Conservation (phyloP, 495 filamentous ascomycete species). For the Daldinia loculata region DNA sequence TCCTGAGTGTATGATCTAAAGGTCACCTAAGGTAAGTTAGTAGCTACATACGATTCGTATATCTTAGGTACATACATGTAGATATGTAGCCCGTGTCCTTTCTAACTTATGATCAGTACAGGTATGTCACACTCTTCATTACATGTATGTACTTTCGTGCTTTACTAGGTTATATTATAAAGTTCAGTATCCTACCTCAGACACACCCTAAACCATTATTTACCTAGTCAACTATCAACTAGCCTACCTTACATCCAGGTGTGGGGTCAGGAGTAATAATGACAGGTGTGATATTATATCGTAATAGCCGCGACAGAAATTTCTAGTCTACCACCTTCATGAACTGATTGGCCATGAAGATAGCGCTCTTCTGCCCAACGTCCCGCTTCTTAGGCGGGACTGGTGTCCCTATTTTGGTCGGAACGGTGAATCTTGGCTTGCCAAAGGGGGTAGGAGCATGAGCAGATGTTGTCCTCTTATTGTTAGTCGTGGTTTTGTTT, state of each 20-base stretch:
- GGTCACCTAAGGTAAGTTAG: not conserved
- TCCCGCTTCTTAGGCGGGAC: conserved; percentile 22
- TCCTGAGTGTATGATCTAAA: not conserved
- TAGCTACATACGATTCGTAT: not conserved
- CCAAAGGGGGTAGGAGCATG: conserved; percentile 31
- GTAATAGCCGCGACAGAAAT: conserved; percentile 4
- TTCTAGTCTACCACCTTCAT: conserved; percentile 46
- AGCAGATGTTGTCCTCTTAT: conserved; percentile 23
- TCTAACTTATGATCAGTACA: not conserved
- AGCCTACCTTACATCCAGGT: conserved; percentile 25
- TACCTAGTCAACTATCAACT: conserved; percentile 24
- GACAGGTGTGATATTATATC: conserved; percentile 8
- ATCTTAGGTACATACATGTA: not conserved
- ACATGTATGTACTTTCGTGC: not conserved
- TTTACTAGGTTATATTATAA: conserved; percentile 1
- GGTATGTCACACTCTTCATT: not conserved
- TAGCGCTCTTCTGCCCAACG: conserved; percentile 28
- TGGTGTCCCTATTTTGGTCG: conserved; percentile 21
- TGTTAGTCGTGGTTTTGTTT: conserved; percentile 20
- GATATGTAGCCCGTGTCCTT: not conserved
- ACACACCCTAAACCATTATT: not conserved
- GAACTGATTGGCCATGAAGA: conserved; percentile 40
- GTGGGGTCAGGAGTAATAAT: conserved; percentile 13
- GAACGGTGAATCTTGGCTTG: conserved; percentile 34
- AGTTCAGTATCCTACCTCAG: not conserved